These are phyloP conservation scores for Yamadazyma siamensis DNA, from an alignment of 1,139 yeast species.

Conservation along the genomic window DNA sequence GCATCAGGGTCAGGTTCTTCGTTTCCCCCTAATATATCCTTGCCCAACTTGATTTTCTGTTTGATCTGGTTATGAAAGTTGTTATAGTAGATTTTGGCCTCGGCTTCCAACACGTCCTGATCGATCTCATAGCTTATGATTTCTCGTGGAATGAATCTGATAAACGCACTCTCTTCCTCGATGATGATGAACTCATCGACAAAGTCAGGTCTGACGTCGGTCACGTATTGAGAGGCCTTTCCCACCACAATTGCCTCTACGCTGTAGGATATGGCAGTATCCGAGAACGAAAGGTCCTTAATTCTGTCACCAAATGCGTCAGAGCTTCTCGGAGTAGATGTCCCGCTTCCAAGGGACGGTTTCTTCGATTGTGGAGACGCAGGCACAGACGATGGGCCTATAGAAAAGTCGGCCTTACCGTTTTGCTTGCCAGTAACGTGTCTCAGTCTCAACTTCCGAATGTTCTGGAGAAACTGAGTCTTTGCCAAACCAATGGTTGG, in stretches of 20 bases:
- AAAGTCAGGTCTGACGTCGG: conserved; percentile 1
- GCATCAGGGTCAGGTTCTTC: conserved; percentile 3
- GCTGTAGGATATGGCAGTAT: conserved; percentile 36
- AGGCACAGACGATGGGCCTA: conserved; percentile 1
- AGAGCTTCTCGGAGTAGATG: conserved; percentile 1
- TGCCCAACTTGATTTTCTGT: conserved; percentile 28
- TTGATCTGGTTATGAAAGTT: conserved; percentile 27
- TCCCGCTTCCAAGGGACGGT: neutral
- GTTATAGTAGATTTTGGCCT: conserved; percentile 26
- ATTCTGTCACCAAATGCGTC: conserved; percentile 16
- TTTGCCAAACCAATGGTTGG: conserved; percentile 33
- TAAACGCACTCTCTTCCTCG: conserved; percentile 31
- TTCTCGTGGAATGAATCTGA: conserved; percentile 24
- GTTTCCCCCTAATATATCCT: conserved; percentile 11
- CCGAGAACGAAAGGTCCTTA: conserved; percentile 39
- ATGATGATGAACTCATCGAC: conserved; percentile 39
- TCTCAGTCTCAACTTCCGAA: conserved; percentile 12
- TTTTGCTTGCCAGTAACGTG: conserved; percentile 4
- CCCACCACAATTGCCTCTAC: conserved; percentile 44
- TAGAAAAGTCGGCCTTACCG: conserved; percentile 9
- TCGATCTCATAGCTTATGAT: conserved; percentile 10
- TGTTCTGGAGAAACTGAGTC: conserved; percentile 16
- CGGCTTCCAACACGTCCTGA: conserved; percentile 11
- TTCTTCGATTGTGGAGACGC: neutral
- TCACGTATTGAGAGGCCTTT: conserved; percentile 32